Evolutionary conservation across 2,329 filamentous ascomycete genomes (phyloP).

Genomic region (Fusarium praegraminearum): DNA sequence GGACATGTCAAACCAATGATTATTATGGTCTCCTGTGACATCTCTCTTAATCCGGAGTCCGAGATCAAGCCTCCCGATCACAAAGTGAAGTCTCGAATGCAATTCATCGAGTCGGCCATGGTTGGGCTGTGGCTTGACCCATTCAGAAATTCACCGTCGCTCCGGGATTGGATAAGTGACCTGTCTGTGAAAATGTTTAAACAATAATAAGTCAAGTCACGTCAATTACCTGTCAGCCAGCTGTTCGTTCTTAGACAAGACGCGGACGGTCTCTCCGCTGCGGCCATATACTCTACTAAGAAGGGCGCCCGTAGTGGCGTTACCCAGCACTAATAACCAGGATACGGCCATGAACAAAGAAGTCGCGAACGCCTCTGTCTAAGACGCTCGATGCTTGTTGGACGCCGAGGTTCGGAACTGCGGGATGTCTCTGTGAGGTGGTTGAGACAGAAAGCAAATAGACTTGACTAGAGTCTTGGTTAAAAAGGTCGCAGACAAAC

Average conservation of each 20-base stretch:
- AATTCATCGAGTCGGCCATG: slow-evolving; percentile 12
- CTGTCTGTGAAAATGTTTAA: not conserved
- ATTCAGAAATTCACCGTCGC: slow-evolving; percentile 17
- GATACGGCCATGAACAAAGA: slow-evolving; percentile 12
- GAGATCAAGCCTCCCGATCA: slow-evolving; percentile 18
- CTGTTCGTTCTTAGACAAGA: not conserved
- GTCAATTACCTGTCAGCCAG: slow-evolving; percentile 12
- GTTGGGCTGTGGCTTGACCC: slow-evolving; percentile 30
- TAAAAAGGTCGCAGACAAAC: slow-evolving; percentile 14
- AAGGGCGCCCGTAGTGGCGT: slow-evolving; percentile 11
- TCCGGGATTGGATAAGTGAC: slow-evolving; percentile 25
- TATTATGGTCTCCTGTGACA: not conserved
- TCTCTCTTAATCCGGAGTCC: slow-evolving; percentile 13
- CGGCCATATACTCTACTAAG: not conserved
- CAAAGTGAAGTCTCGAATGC: slow-evolving; percentile 12
- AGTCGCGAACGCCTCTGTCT: slow-evolving; percentile 34
- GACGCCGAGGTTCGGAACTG: slow-evolving; percentile 27
- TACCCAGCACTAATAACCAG: not conserved
- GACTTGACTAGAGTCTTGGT: not conserved
- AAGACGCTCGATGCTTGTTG: slow-evolving; percentile 32
- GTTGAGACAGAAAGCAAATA: slow-evolving; percentile 48
- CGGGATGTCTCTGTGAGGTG: slow-evolving; percentile 34
- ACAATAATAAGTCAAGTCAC: slow-evolving; percentile 25
- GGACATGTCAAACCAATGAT: not conserved
- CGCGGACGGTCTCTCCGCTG: slow-evolving; percentile 20